phyloP scores from a whole-genome alignment of 345 rosid genomes.

The Orychophragmus violaceus region DNA sequence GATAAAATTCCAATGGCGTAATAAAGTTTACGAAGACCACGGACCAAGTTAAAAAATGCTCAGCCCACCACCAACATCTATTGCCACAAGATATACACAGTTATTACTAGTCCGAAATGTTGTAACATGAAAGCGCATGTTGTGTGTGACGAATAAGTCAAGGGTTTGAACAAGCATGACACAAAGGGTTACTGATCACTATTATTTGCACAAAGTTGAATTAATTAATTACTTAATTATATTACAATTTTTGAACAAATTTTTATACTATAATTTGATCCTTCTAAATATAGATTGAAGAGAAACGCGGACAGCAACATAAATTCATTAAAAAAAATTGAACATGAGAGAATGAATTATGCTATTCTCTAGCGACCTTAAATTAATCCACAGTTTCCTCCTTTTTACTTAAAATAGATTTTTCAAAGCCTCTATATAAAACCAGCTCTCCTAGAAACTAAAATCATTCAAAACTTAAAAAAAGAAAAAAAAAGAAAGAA shows the following conservation, averaged over 20 bases:
- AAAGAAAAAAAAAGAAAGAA: background rate
- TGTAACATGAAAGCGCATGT: background rate
- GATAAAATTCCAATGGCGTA: no score
- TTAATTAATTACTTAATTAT: background rate
- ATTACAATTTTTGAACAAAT: background rate
- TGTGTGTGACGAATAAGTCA: background rate
- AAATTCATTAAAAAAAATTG: background rate
- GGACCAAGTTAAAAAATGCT: no score
- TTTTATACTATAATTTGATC: background rate
- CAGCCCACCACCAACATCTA: no score
- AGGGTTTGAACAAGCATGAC: background rate
- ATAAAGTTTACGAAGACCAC: no score
- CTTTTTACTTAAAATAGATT: constrained; percentile 1
- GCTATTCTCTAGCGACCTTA: constrained; percentile 14
- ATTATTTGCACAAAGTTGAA: background rate
- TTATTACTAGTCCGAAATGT: background rate
- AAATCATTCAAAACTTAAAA: background rate
- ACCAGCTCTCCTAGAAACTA: background rate
- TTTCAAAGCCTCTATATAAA: constrained; percentile 11
- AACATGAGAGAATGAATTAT: background rate
- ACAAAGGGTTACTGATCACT: background rate
- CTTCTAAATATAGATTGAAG: constrained; percentile 20
- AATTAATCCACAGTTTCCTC: constrained; percentile 13
- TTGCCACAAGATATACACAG: background rate
- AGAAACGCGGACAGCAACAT: constrained; percentile 14